These are phyloP conservation scores for Skeletonema menzelii DNA, from an alignment of 108 stramenopile genomes.

Conservation along the genomic window DNA sequence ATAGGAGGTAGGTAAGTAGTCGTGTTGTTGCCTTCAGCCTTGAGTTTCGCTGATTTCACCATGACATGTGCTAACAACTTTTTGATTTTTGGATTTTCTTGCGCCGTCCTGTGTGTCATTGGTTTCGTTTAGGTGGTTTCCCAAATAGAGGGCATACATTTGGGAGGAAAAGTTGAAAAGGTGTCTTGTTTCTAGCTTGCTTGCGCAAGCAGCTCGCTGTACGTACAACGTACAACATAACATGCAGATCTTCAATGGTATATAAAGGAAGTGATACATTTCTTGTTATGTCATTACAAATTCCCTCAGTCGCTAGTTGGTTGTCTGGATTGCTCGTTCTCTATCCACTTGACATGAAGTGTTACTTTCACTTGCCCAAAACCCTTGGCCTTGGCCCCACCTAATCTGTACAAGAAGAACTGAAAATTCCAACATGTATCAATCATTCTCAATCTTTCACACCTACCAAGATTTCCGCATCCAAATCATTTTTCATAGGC, in stretches of 20 bases:
- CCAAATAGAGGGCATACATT: no score
- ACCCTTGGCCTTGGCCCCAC: no score
- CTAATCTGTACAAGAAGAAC: no score
- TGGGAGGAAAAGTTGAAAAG: no score
- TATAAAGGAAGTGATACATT: no score
- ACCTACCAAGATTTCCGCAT: slow-evolving; percentile 66
- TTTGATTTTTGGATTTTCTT: background rate
- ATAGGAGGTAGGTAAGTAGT: background rate
- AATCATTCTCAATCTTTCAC: slow-evolving; percentile 53
- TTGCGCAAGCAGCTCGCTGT: no score
- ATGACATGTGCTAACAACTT: background rate
- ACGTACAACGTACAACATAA: no score
- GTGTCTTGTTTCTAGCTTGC: no score
- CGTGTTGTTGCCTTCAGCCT: background rate
- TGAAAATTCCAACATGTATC: background rate
- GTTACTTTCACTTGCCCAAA: background rate
- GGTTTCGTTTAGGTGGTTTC: background rate
- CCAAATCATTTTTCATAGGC: slow-evolving; percentile 51
- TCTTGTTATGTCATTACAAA: no score
- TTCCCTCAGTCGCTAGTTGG: no score
- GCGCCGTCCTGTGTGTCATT: background rate
- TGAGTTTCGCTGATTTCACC: background rate
- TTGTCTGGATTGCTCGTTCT: no score
- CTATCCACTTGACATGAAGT: background rate
- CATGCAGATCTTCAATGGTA: no score